Evolutionary conservation across 2,329 filamentous ascomycete genomes (phyloP), one percentile per base, ranked within the genome.

Genomic region (Zasmidium cellare): DNA sequence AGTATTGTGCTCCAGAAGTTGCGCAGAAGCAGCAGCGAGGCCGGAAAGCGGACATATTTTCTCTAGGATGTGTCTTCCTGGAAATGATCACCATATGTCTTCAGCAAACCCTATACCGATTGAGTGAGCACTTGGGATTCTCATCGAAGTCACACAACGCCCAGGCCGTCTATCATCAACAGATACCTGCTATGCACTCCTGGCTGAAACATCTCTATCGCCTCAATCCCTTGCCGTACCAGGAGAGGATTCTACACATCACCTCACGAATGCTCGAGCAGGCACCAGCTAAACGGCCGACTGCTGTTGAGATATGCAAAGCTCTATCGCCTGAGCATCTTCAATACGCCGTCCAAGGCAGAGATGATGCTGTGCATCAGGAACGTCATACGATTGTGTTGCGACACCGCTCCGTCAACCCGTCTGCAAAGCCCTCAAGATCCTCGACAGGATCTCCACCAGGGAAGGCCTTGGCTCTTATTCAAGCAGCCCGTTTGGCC

Each of bases 1-100:
- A 57, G 24, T 60, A 60, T 38, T 53, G 58, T 25, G 49, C 58
- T 5, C 58, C 58, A 9, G 58, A 57, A 47, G 54, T 57, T 38
- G 50, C 51, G 1, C 19, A 18, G 3, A 45, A 20, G 6, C n/a
- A 18, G 11, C 6, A 18, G 16, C 44, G 54, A 9, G 54, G 54
- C 5, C 54, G 51, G 3, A 57, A 52, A 22, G 51, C 54, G 9
- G 58, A 60, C 25, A 55, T 60, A 12, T 60, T 56, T 23, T 56
- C 53, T 9, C 51, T 60, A 1, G 58, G 58, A 5, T 60, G 58
- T 35, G 58, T 60, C 11, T 60, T 57, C 20, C n/a, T 51, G 11
- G 58, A 60, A 20, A 16, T 60, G 19, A 45, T 57, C n/a, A 53
- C 58, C 2, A 51, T 58, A 6, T 31, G 41, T 19, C n/a, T 35